phyloP scores from a whole-genome alignment of 345 rosid species.

The Raphanus raphanistrum region DNA sequence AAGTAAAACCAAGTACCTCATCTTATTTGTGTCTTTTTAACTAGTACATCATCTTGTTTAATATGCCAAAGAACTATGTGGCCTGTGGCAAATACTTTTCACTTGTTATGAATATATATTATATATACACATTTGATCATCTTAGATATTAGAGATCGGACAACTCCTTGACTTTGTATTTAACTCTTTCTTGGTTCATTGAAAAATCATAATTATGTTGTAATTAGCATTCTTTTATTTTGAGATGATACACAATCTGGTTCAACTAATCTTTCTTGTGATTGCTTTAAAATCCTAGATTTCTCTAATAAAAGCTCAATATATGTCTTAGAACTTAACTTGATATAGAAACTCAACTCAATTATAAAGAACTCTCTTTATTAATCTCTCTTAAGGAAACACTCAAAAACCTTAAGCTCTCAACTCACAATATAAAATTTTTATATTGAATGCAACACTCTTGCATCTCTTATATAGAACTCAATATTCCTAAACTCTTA shows the following conservation, averaged over 20 bases:
- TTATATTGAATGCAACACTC: too few species aligned
- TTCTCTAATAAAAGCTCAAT: too few species aligned
- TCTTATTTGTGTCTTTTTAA: not conserved
- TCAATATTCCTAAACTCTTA: too few species aligned
- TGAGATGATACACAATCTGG: not conserved
- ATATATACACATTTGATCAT: not conserved
- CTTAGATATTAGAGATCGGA: conserved; percentile 15
- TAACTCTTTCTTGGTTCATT: not conserved
- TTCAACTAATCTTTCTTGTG: not conserved
- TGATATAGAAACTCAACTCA: too few species aligned
- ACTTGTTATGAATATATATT: not conserved
- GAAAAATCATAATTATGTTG: not conserved
- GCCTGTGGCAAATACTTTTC: not conserved
- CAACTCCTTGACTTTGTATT: conserved; percentile 18
- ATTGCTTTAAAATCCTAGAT: not conserved
- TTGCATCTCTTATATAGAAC: too few species aligned
- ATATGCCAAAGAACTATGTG: not conserved
- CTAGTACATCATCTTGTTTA: conserved; percentile 15
- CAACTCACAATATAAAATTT: too few species aligned
- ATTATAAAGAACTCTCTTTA: too few species aligned
- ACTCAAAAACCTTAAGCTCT: too few species aligned
- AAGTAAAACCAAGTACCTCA: conserved; percentile 32
- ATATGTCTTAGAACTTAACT: too few species aligned
- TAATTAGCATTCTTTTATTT: conserved; percentile 15
- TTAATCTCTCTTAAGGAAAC: too few species aligned